Evolutionary conservation across 2,329 filamentous ascomycete genomes (phyloP).

Genomic region (Xylaria sp.): DNA sequence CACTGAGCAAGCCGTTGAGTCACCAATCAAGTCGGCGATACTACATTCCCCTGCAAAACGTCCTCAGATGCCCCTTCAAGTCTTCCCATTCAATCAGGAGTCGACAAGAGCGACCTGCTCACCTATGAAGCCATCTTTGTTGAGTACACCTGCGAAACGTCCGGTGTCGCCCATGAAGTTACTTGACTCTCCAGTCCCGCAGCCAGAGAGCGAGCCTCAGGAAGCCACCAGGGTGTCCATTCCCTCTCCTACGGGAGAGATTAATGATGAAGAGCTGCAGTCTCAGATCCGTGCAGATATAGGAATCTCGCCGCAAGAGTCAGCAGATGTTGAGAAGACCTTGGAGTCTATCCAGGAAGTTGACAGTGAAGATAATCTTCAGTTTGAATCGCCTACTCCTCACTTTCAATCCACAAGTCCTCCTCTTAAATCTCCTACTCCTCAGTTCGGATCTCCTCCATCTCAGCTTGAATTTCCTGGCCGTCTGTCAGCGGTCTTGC

Average conservation of each 20-base stretch:
- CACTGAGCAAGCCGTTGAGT: slow-evolving; percentile 52
- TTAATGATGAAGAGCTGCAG: slow-evolving; percentile 22
- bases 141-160: slow-evolving; percentile 49
- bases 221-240: slow-evolving; percentile 7
- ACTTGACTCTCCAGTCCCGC: slow-evolving; percentile 33
- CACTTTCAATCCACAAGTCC: background rate
- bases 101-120: slow-evolving; percentile 51
- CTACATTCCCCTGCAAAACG: slow-evolving; percentile 66
- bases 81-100: slow-evolving; percentile 41
- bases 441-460: slow-evolving; percentile 37
- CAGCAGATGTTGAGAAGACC: slow-evolving; percentile 3
- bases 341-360: slow-evolving; percentile 22
- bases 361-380: slow-evolving; percentile 30
- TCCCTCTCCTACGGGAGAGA: slow-evolving; percentile 12
- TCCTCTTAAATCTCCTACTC: slow-evolving; percentile 11
- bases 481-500: slow-evolving; percentile 58
- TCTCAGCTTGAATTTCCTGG: slow-evolving; percentile 55
- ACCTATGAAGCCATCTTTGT: slow-evolving; percentile 51
- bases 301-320: slow-evolving; percentile 24
- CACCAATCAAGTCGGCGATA: slow-evolving; percentile 60
- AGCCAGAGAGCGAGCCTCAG: slow-evolving; percentile 27
- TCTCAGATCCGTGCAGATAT: slow-evolving; percentile 38
- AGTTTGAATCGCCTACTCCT: slow-evolving; percentile 17
- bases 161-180: slow-evolving; percentile 47
- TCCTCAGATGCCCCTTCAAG: slow-evolving; percentile 45